A percentile compares a stretch with the other conserved stretches of the same genome.
Evolutionary conservation across 164 flowering plant species (phyloP).

Genomic region (Magnolia kwangsiensis): DNA sequence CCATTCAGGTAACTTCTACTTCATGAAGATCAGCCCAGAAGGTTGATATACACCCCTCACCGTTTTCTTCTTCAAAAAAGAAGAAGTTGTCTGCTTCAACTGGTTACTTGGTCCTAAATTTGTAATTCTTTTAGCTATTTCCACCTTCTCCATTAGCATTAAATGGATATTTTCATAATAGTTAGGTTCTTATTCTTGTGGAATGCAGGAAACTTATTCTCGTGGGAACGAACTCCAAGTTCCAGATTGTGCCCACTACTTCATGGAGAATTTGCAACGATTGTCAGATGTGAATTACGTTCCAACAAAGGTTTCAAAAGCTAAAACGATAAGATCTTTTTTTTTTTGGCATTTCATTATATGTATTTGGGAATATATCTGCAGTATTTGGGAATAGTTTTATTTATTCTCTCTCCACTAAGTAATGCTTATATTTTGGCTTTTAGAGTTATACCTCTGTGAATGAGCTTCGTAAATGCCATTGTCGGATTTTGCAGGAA

Average conservation of each 20-base stretch:
- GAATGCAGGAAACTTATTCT: constrained; percentile 68
- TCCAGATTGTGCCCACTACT: constrained; percentile 87
- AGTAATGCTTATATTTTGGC: neutral
- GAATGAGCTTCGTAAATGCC: neutral
- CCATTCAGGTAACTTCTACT: constrained; percentile 69
- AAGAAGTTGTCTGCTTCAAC: no score
- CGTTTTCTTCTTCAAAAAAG: neutral
- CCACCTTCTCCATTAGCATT: no score
- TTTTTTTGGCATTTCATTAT: no score
- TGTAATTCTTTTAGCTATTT: no score
- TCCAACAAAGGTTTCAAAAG: constrained; percentile 75
- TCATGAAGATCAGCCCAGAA: neutral
- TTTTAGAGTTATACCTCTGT: neutral
- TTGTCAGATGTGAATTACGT: constrained; percentile 70
- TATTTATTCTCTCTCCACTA: no score
- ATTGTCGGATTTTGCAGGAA: constrained; percentile 51
- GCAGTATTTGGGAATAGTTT: no score
- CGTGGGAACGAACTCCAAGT: constrained; percentile 92
- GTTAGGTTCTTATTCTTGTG: neutral
- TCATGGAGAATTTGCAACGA: constrained; percentile 86
- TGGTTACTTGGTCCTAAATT: no score
- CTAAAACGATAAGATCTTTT: neutral
- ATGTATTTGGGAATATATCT: neutral
- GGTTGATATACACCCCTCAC: neutral
- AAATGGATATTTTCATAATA: no score